Base-by-base conservation (phyloP, 345 rosid genomes). In the Aurinia saxatilis region DNA sequence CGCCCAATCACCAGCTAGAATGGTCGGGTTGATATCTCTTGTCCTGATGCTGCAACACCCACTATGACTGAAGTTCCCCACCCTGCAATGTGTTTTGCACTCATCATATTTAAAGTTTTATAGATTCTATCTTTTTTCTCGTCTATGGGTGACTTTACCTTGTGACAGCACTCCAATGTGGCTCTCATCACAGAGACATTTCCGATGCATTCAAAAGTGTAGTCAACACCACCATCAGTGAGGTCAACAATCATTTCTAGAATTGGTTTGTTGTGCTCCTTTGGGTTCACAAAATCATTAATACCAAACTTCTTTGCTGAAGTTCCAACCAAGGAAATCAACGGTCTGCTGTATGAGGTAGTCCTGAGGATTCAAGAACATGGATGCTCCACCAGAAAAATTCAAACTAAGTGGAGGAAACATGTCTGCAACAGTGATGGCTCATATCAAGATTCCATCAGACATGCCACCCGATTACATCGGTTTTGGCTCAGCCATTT, bases 1-100 rank as follows among this genome's bases (percentile, higher is more conserved):
- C 99, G 99, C 3, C 99, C 99, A 2, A 96, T 95, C 72, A 93
- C 99, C 60, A 93, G 79, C 79, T 93, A 95, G 82, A 93, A 93
- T 6, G 99, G 99, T 18, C 97, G 88, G 15, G 99, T 93, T 30
- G 87, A 77, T 52, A 93, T 87, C 78, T 93, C 99, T 76, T 93
- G 97, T 53, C 99, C 99, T 30, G 97, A 90, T 77, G 92, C 99
- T 11, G 99, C 99, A 44, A 93, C 99, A 36, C 99, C 99, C 25
- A 93, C 91, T 41, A 93, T 90, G 18, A 93, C 96, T 0, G 99
- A 85, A 34, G 96, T 90, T 60, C 99, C 99, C 99, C 99, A 92
- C 13, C 99, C 99, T 92, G 67, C 23, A 72, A 74, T 18, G 18
- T 21, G 31, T 27, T 27, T 27, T 3, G 31, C 31, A 27, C 5